Base-by-base conservation (phyloP, 139 green algal genomes). In the Spirogloea muscicola region DNA sequence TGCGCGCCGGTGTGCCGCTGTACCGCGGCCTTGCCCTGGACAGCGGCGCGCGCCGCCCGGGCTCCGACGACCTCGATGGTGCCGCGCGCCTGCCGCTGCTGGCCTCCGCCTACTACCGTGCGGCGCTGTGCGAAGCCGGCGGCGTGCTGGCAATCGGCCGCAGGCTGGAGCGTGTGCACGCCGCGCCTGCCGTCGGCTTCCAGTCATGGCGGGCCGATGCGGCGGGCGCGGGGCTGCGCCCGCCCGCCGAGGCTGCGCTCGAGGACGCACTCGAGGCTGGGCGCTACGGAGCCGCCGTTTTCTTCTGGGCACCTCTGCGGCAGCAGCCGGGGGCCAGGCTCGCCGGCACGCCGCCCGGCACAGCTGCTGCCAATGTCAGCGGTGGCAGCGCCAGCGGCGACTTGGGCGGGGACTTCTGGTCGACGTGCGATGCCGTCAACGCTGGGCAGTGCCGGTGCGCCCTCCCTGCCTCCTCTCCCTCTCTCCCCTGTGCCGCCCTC, bases 121-220 rank as follows among this genome's bases (percentile, higher is more conserved):
- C 74, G 10, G 40, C 38, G 62, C 38, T 79, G n/a, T 71, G 70
- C 48, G 70, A 79, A 13, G 59, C 75, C 40, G 60, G n/a, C 25
- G 70, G 36, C n/a, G 18, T 79, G 25, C 49, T 79, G 41, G 41
- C 70, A 2, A 37, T 72, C 6, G 67, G n/a, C 34, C 39, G 51
- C 59, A 18, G 25, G 33, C 31, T 77, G 21, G 60, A 76, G 34
- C 33, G 29, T 18, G 33, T 74, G 13, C 70, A 79, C 61, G 27
- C 36, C 7, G 62, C 64, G 37, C 59, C 60, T 9, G 74, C 40
- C 41, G 75, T 79, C 36, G 70, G 70, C 31, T 77, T 79, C 13
- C 70, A 79, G 36, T 34, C 60, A 13, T 79, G 70, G 70, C 13
- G 42, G n/a, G 61, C n/a, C 16, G 31, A 2, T 3, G 70, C 59